Evolutionary conservation across 108 stramenopile species (phyloP), one percentile per base, ranked within the genome.

Genomic region (Fragilariopsis cylindrus): DNA sequence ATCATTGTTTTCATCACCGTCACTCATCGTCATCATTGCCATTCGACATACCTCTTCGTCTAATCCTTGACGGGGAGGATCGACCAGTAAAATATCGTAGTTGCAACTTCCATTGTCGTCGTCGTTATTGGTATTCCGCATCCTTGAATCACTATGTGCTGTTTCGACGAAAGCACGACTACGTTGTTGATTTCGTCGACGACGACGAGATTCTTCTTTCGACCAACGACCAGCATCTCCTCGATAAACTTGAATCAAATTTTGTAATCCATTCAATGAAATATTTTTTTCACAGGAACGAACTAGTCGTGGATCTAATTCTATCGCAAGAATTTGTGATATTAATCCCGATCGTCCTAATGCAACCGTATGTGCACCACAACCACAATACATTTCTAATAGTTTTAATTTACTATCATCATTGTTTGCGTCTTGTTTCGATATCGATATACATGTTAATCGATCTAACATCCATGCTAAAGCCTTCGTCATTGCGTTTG

Each of bases 291-390:
- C 45, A 67, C 89, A 90, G 4, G 89, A 88, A 44, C 77, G 45
- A 4, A 90, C 84, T 66, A 93, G 70, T 52, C 92, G 65, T 8
- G 81, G 78, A 69, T 93, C 92, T 57, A 90, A 45, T 65, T 93
- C 92, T 5, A 93, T 80, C 39, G 89, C 85, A 5, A 85, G 62
- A 57, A 93, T 84, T 50, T 69, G 54, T 47, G 71, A 56, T 1
- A 88, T 19, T 49, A 89, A 52, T 11, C 63, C 76, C 48, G 76
- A 72, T 66, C 84, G 90, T 9, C 85, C 85, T 41, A 90, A 50
- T 5, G 92, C 85, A 6, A 90, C 79, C n/a, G 92, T 93, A 75
- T 93, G 92, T 3, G 92, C 89, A 0, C 92, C 92, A 70, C 88
- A 90, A 50, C 89, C 92, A 69, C 88, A 89, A 65, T 93, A 90